Evolutionary conservation across 2,329 filamentous ascomycete species (phyloP).

Genomic region (Keithomyces neogunnii): DNA sequence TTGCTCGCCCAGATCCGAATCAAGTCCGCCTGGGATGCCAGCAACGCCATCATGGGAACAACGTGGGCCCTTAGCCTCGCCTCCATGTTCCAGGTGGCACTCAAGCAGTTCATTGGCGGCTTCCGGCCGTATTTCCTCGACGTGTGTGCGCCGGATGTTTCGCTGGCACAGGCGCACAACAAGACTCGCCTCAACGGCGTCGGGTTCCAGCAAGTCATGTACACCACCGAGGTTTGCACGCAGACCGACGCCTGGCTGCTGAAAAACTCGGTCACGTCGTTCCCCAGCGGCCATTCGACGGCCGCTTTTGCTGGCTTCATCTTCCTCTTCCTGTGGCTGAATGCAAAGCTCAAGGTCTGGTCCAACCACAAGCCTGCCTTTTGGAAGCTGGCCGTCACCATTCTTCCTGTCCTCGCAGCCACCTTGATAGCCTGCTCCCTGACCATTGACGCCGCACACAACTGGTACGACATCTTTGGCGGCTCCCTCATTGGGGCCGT

Average conservation of each 20-base stretch:
- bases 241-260: conserved; percentile 42
- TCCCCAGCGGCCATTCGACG: conserved; percentile 61
- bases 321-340: conserved; percentile 59
- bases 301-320: conserved; percentile 56
- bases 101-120: conserved; percentile 60
- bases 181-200: conserved; percentile 30
- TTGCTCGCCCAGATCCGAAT: conserved; percentile 49
- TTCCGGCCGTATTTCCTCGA: conserved; percentile 55
- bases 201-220: conserved; percentile 55
- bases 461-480: conserved; percentile 61
- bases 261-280: conserved; percentile 54
- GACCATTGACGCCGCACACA: conserved; percentile 57
- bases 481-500: conserved; percentile 55
- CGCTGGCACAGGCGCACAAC: conserved; percentile 30
- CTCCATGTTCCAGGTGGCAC: conserved; percentile 55
- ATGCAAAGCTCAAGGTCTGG: conserved; percentile 65
- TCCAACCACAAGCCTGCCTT: conserved; percentile 56
- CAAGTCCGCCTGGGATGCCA: conserved; percentile 48
- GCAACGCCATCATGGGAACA: conserved; percentile 54
- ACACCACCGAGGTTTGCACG: conserved; percentile 54
- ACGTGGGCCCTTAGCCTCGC: conserved; percentile 51
- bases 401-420: conserved; percentile 52
- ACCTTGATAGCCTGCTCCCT: conserved; percentile 51
- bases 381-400: conserved; percentile 55
- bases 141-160: conserved; percentile 52